Percentiles rank a stretch among this genome's conserved stretches.
These are phyloP conservation scores for Tetraselmis striata DNA, from an alignment of 139 green algal species.

Conservation along the genomic window DNA sequence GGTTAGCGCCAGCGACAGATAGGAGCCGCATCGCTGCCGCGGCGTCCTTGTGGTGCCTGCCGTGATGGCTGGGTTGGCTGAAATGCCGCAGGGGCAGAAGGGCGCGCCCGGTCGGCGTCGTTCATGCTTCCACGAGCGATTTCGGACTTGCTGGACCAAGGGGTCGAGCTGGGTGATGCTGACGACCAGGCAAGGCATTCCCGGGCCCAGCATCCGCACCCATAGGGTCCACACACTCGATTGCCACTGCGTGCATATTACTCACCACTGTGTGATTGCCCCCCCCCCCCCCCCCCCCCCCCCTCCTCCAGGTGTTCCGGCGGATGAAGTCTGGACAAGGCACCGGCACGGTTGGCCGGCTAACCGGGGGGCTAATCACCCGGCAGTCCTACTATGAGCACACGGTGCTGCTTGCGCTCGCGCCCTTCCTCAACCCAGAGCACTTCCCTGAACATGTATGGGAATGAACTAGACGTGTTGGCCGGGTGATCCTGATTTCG, in stretches of 20 bases:
- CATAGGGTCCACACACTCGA: too few relatives aligned
- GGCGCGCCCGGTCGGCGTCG: slow-evolving; percentile 9
- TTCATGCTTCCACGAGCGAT: slow-evolving; percentile 23
- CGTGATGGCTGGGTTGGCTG: too few relatives aligned
- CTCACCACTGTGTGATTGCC: too few relatives aligned
- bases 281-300: too few relatives aligned
- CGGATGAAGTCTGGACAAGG: slow-evolving; percentile 21
- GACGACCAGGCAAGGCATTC: slow-evolving; percentile 22
- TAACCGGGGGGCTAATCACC: slow-evolving; percentile 24
- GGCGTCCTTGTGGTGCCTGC: too few relatives aligned
- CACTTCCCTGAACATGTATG: slow-evolving; percentile 23
- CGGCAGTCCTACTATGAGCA: slow-evolving; percentile 38
- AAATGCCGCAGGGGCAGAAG: not conserved
- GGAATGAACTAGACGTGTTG: too few relatives aligned
- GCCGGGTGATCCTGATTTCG: too few relatives aligned
- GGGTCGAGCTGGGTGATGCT: slow-evolving; percentile 33
- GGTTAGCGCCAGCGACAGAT: too few relatives aligned
- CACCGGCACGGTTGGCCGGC: slow-evolving; percentile 25
- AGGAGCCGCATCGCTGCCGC: too few relatives aligned
- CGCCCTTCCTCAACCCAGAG: slow-evolving; percentile 36
- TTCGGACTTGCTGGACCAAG: slow-evolving; percentile 18
- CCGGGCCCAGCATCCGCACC: too few relatives aligned
- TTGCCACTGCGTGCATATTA: too few relatives aligned
- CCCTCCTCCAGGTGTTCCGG: slow-evolving; percentile 27
- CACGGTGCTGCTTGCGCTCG: slow-evolving; percentile 23